Evolutionary conservation across 352 stramenopile species (phyloP).

Genomic region (Globisporangium recalcitrans): DNA sequence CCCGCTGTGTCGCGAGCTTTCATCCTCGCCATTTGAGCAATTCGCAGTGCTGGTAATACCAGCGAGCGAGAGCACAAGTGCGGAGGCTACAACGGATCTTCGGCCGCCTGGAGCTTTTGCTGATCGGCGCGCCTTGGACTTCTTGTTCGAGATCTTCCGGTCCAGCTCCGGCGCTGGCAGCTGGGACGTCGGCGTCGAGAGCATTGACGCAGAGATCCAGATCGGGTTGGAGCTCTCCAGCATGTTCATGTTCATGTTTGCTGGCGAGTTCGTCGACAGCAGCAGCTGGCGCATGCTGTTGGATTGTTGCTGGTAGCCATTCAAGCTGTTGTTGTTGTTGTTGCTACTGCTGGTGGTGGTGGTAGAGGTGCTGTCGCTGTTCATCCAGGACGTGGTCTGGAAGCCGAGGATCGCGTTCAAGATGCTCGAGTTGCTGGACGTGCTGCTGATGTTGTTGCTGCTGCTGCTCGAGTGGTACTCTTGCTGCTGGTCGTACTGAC

Average conservation of each 20-base stretch:
- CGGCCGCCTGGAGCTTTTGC: background rate
- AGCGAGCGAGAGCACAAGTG: constrained; percentile 11
- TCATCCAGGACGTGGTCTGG: constrained; percentile 6
- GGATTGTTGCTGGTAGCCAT: background rate
- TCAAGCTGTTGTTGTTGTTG: constrained; percentile 1
- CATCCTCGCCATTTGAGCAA: background rate
- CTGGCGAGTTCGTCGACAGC: background rate
- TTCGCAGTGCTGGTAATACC: background rate
- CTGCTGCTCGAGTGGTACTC: background rate
- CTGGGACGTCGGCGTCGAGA: constrained; percentile 15
- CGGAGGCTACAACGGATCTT: background rate
- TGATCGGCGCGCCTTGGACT: constrained; percentile 11
- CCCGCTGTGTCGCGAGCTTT: background rate
- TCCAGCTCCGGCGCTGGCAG: constrained; percentile 5
- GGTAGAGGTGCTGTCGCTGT: background rate
- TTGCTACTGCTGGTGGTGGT: background rate
- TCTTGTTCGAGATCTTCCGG: constrained; percentile 16
- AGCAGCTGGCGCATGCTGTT: constrained; percentile 12
- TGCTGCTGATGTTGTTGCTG: background rate
- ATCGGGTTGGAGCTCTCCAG: constrained; percentile 3
- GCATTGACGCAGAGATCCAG: constrained; percentile 20
- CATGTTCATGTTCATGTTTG: background rate
- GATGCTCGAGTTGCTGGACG: constrained; percentile 4
- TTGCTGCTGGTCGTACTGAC: constrained; percentile 8
- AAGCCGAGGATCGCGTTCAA: constrained; percentile 14